These are phyloP conservation scores for Solanum pimpinellifolium DNA, from an alignment of 257 asterid species.

Conservation along the genomic window DNA sequence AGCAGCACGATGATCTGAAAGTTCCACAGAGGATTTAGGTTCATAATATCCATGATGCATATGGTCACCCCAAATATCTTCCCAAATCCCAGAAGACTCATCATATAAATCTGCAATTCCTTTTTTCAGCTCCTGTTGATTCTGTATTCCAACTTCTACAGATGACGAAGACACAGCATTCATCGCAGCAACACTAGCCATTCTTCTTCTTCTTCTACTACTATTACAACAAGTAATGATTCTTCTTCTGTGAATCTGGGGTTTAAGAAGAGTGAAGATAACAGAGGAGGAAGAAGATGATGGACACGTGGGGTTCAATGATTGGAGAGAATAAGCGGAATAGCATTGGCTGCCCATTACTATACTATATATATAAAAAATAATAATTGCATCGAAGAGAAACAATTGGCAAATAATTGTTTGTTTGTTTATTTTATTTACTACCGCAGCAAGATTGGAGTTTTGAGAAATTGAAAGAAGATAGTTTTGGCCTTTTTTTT, in stretches of 20 bases:
- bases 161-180: not conserved
- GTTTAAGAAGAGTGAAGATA: not conserved
- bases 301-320: not conserved
- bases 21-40: constrained; percentile 34
- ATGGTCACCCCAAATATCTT: constrained; percentile 95
- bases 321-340: not conserved
- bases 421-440: not conserved
- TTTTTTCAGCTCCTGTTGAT: constrained; percentile 30
- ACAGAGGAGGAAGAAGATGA: not conserved
- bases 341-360: not conserved
- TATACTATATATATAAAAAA: not conserved
- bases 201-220: not conserved
- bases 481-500: no score
- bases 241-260: not conserved
- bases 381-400: not conserved
- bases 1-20: constrained; percentile 73
- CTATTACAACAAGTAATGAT: not conserved
- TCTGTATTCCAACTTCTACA: not conserved
- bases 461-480: not conserved
- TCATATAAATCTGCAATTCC: constrained; percentile 97
- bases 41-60: constrained; percentile 96
- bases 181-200: not conserved
- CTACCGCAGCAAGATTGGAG: not conserved
- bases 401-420: not conserved
- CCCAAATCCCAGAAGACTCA: constrained; percentile 85